phyloP scores from a whole-genome alignment of 1,284 basidiomycete species.

The Microbotryomycetes sp. region DNA sequence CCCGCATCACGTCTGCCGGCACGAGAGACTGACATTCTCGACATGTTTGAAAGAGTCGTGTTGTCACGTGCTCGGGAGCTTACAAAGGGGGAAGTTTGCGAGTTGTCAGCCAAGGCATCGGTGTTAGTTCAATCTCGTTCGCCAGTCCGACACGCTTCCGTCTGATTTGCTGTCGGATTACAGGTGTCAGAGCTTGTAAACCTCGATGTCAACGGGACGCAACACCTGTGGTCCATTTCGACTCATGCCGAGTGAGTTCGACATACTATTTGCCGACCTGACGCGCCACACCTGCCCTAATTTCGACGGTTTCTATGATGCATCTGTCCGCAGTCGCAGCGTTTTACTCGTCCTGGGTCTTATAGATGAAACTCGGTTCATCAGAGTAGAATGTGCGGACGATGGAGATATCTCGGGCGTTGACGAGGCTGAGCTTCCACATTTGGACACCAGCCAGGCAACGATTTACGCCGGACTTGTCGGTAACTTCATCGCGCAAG shows the following conservation, averaged over 20 bases:
- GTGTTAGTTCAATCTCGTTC: constrained; percentile 47
- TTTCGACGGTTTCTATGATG: no score
- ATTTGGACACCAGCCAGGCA: constrained; percentile 50
- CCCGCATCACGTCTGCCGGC: constrained; percentile 2
- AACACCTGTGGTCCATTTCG: constrained; percentile 61
- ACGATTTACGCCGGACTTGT: constrained; percentile 56
- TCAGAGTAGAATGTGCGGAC: constrained; percentile 43
- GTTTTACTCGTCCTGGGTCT: constrained; percentile 53
- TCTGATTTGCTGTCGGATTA: background rate
- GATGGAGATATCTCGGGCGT: constrained; percentile 37
- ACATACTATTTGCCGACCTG: background rate
- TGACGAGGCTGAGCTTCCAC: constrained; percentile 38
- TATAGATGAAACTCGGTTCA: constrained; percentile 37
- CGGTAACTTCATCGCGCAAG: constrained; percentile 57
- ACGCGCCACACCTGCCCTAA: background rate
- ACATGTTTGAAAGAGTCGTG: constrained; percentile 53
- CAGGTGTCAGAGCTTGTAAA: constrained; percentile 52
- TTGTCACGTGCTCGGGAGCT: constrained; percentile 84
- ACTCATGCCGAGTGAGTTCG: constrained; percentile 14
- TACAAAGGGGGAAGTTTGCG: constrained; percentile 73
- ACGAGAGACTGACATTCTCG: no score
- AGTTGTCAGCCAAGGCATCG: constrained; percentile 76
- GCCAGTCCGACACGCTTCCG: background rate
- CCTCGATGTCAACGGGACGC: constrained; percentile 55
- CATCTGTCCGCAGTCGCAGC: no score